Evolutionary conservation across 2,329 filamentous ascomycete genomes (phyloP).

Genomic region (Pyrenochaeta sp.): DNA sequence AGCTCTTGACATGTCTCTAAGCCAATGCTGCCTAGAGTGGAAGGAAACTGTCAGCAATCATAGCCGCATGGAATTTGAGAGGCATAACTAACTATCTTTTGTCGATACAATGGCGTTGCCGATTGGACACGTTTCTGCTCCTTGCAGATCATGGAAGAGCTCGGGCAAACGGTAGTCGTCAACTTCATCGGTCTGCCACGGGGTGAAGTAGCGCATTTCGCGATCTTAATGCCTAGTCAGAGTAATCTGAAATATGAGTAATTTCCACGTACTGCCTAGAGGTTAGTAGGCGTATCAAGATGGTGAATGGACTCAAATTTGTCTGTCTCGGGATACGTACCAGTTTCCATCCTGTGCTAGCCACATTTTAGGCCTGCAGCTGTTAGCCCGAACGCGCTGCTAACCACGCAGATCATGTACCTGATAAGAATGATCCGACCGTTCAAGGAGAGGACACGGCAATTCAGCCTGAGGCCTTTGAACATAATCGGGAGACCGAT

Average conservation of each 20-base stretch:
- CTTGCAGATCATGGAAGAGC: not conserved
- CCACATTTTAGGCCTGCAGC: constrained; percentile 69
- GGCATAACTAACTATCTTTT: not conserved
- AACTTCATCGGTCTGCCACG: constrained; percentile 54
- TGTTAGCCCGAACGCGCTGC: not conserved
- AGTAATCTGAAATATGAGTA: not conserved
- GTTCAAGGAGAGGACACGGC: constrained; percentile 69
- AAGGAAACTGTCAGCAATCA: too few species aligned
- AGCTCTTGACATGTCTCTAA: not conserved
- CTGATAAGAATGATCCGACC: constrained; percentile 74
- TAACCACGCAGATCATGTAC: not conserved
- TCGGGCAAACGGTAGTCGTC: constrained; percentile 68
- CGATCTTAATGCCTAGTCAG: constrained; percentile 23
- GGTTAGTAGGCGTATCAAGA: not conserved
- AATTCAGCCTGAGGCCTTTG: constrained; percentile 68
- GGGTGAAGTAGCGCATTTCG: constrained; percentile 50
- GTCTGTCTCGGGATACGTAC: not conserved
- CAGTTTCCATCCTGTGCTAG: constrained; percentile 74
- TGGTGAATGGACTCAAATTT: too few species aligned
- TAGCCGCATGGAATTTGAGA: not conserved
- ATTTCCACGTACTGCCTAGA: not conserved
- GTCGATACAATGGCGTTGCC: not conserved
- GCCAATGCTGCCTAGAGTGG: not conserved
- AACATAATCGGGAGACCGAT: constrained; percentile 61
- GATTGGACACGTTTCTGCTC: not conserved